Conservation (phyloP, 108 stramenopile genomes). For the Skeletonema menzelii region DNA sequence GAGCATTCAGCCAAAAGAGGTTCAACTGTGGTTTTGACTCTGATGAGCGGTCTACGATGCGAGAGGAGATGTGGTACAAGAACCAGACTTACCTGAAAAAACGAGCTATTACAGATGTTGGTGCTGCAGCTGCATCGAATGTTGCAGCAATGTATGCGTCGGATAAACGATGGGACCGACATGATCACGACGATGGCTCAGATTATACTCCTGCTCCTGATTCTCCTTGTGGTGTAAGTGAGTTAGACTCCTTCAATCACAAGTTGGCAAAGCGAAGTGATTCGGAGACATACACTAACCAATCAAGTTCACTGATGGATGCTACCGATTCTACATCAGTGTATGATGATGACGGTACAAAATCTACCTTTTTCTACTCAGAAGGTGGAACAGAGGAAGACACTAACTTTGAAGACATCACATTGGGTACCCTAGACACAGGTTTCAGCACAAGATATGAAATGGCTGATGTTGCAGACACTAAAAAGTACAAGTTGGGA, state of each 20-base stretch:
- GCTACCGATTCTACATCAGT: slow-evolving; percentile 14
- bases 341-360: slow-evolving; percentile 6
- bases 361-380: background rate
- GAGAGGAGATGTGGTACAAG: slow-evolving; percentile 40
- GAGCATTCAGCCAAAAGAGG: background rate
- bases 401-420: slow-evolving; percentile 3
- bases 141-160: slow-evolving; percentile 5
- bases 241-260: background rate
- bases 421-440: background rate
- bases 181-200: background rate
- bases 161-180: background rate
- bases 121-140: background rate
- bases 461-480: background rate
- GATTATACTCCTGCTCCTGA: background rate
- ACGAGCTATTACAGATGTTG: background rate
- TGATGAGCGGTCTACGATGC: background rate
- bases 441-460: background rate
- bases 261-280: background rate
- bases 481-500: slow-evolving; percentile 8
- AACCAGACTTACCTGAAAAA: slow-evolving; percentile 21
- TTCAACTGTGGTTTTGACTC: background rate
- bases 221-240: slow-evolving; percentile 10
- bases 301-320: slow-evolving; percentile 11
- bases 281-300: background rate
- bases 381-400: background rate